These are phyloP conservation scores for Fusarium papillatum DNA, from an alignment of 2,329 filamentous ascomycete genomes.

Conservation along the genomic window DNA sequence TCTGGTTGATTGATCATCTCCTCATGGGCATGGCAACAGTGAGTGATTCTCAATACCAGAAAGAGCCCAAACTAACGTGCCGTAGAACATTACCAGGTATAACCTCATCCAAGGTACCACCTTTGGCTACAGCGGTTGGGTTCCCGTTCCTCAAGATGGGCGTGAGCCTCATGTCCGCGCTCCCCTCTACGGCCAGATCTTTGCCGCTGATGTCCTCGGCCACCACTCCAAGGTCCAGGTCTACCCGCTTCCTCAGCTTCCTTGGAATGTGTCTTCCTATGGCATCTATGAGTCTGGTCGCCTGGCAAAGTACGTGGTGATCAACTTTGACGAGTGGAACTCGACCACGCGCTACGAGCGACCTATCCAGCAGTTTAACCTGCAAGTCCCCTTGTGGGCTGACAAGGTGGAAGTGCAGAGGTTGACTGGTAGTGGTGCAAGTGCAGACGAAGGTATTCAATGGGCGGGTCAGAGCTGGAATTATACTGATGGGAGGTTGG, in stretches of 20 bases:
- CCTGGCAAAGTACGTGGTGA: not conserved
- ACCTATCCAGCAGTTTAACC: not conserved
- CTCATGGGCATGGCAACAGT: not conserved
- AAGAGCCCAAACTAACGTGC: not conserved
- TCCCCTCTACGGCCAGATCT: not conserved
- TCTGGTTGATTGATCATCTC: conserved; percentile 5
- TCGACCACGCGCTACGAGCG: not conserved
- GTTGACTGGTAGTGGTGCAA: not conserved
- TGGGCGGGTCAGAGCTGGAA: conserved; percentile 6
- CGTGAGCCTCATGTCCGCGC: not conserved
- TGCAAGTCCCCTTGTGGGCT: not conserved
- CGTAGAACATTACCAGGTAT: not conserved
- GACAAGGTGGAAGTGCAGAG: not conserved
- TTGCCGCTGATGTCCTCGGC: not conserved
- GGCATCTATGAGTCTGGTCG: not conserved
- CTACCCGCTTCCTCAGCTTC: not conserved
- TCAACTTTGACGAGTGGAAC: conserved; percentile 7
- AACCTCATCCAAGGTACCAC: not conserved
- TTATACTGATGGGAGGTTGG: not conserved
- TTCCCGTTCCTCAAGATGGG: not conserved
- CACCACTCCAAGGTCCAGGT: not conserved
- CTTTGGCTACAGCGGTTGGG: not conserved
- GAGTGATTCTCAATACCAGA: not conserved
- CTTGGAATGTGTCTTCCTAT: conserved; percentile 1
- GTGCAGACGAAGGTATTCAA: not conserved